Evolutionary conservation across 495 filamentous ascomycete species (phyloP).

Genomic region (Penicillium egyptiacum): DNA sequence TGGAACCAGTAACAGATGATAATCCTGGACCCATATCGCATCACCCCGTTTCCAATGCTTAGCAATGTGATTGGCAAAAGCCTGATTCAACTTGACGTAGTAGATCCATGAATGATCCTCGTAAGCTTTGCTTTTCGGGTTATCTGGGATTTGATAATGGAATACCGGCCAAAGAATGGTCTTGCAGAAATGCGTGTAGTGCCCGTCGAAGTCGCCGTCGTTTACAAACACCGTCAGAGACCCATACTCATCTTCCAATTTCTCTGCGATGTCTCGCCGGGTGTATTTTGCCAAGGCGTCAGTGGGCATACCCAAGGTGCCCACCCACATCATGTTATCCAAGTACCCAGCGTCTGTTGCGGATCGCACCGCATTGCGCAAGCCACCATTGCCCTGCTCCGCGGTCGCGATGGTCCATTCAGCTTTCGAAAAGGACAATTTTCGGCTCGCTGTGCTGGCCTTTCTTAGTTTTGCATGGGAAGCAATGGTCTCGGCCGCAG

Average conservation of each 20-base stretch:
- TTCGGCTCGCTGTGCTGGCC: constrained; percentile 41
- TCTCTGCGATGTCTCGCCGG: constrained; percentile 75
- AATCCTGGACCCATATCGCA: constrained; percentile 91
- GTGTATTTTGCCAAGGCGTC: constrained; percentile 70
- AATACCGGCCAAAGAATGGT: constrained; percentile 88
- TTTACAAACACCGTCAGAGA: constrained; percentile 79
- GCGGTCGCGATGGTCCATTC: constrained; percentile 82
- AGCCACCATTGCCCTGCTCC: constrained; percentile 86
- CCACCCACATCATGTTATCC: constrained; percentile 78
- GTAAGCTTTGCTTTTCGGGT: constrained; percentile 96
- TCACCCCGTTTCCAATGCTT: constrained; percentile 90
- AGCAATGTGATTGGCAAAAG: constrained; percentile 83
- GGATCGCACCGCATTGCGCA: constrained; percentile 82
- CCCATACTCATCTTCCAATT: constrained; percentile 73
- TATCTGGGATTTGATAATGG: constrained; percentile 94
- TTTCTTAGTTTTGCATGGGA: constrained; percentile 15
- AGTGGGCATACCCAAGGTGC: constrained; percentile 87
- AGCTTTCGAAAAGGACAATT: constrained; percentile 60
- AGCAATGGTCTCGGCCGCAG: constrained; percentile 16
- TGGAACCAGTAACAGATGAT: constrained; percentile 90
- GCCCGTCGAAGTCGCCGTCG: constrained; percentile 86
- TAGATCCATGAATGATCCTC: constrained; percentile 94
- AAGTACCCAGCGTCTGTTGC: constrained; percentile 62
- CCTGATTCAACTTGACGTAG: constrained; percentile 86
- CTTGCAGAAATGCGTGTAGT: constrained; percentile 93